Evolutionary conservation across 768 basidiomycete species (phyloP).

Genomic region (Termitomyces sp.): DNA sequence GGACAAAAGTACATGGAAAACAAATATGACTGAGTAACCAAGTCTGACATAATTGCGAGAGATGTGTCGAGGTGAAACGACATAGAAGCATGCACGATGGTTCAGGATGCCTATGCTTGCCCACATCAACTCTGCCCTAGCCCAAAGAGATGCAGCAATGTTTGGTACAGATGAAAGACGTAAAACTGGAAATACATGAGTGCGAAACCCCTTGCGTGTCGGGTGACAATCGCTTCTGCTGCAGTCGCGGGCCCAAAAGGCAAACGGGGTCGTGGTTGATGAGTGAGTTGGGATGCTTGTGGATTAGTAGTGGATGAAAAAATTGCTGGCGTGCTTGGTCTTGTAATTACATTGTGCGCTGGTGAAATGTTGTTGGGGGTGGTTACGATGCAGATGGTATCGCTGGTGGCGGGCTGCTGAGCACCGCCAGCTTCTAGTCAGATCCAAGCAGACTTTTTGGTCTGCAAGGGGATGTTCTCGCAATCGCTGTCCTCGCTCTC

Average conservation of each 20-base stretch:
- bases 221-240: slow-evolving; percentile 12
- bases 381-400: slow-evolving; percentile 15
- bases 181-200: slow-evolving; percentile 18
- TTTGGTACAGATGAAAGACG: slow-evolving; percentile 20
- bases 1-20: slow-evolving; percentile 11
- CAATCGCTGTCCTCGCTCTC: slow-evolving; percentile 36
- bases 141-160: slow-evolving; percentile 19
- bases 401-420: slow-evolving; percentile 3
- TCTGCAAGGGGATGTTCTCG: slow-evolving; percentile 30
- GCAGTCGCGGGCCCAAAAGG: slow-evolving; percentile 12
- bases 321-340: slow-evolving; percentile 4
- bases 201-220: slow-evolving; percentile 16
- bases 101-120: slow-evolving; percentile 3
- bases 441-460: slow-evolving; percentile 16
- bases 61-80: slow-evolving; percentile 1
- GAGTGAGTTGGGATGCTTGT: neutral
- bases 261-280: slow-evolving; percentile 9
- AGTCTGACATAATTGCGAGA: neutral
- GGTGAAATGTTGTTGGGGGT: slow-evolving; percentile 5
- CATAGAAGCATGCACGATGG: slow-evolving; percentile 5
- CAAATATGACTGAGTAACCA: neutral
- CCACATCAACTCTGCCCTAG: slow-evolving; percentile 6
- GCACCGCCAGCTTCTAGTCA: slow-evolving; percentile 17
- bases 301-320: neutral
- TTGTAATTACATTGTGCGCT: slow-evolving; percentile 8